Evolutionary conservation across 2,329 filamentous ascomycete genomes (phyloP), one percentile per base, ranked within the genome.

Genomic region (Immersiporthe knoxdaviesiana): DNA sequence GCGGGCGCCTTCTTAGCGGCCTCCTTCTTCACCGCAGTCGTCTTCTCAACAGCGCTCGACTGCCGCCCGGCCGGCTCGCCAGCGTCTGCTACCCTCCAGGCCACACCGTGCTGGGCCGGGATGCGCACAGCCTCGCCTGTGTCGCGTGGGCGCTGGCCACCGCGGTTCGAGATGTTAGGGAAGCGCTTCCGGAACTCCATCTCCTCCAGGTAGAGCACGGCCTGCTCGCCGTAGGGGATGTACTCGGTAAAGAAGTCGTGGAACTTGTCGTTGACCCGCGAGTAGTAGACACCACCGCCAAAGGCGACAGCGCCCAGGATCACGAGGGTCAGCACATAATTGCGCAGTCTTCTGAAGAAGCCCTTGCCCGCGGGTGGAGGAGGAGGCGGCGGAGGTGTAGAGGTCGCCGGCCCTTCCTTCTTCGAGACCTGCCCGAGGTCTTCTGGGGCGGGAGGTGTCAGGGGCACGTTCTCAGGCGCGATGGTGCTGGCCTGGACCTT

Each of bases 231-330:
- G 74, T 92, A 97, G 30, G 96, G 96, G 24, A 99, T 83, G 80
- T 95, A 99, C 82, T 97, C 94, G 76, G 94, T 98, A 83, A 99
- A 99, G 84, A 97, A 78, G 81, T 99, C 96, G 82, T 99, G 95
- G 87, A 98, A 99, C 82, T 93, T 97, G 84, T 99, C 96, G 77
- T 91, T 97, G 80, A 96, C 87, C 73, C 97, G 89, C 67, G 96
- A 95, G 81, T 97, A 96, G 85, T 92, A 97, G 67, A 97, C 90
- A 74, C 95, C 94, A 73, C 94, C 94, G 68, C 88, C 92, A 76
- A 97, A 99, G 52, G 91, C 90, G 59, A 97, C 81, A 7, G 89
- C 88, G 35, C 92, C 90, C 37, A 97, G 87, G 59, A 97, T 81
- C 72, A 94, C 82, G 63, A 97, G 81, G 67, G 92, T 92, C 73